phyloP scores from a whole-genome alignment of 768 basidiomycete species.

The Clitopilus hobsonii region DNA sequence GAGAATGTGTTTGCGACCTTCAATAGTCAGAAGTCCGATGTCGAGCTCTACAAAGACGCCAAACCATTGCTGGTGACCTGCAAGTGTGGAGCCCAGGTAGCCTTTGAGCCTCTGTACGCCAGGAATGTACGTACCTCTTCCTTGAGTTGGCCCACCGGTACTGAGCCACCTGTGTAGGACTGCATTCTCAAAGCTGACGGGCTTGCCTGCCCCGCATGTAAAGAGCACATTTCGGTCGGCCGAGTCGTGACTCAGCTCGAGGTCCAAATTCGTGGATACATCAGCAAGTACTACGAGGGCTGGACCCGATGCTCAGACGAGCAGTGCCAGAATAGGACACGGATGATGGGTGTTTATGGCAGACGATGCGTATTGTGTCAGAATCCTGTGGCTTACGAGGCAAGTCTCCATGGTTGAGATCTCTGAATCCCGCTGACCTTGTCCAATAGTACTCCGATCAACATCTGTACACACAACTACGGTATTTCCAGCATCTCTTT shows the following conservation, averaged over 20 bases:
- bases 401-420: not conserved
- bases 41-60: conserved; percentile 79
- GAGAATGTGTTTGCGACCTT: conserved; percentile 73
- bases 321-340: conserved; percentile 78
- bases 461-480: conserved; percentile 84
- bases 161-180: conserved; percentile 35
- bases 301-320: conserved; percentile 87
- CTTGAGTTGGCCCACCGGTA: not conserved
- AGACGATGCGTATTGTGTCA: conserved; percentile 75
- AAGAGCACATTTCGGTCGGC: conserved; percentile 40
- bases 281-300: conserved; percentile 81
- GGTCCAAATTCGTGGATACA: conserved; percentile 71
- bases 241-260: conserved; percentile 86
- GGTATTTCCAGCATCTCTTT: conserved; percentile 80
- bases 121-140: conserved; percentile 39
- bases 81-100: conserved; percentile 55
- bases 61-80: conserved; percentile 74
- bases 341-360: conserved; percentile 93
- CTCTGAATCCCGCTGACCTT: not conserved
- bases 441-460: conserved; percentile 71
- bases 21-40: conserved; percentile 86
- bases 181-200: conserved; percentile 65
- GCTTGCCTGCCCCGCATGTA: conserved; percentile 67
- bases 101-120: conserved; percentile 58
- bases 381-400: conserved; percentile 73